Evolutionary conservation across 305 asterid genomes (phyloP).

Genomic region (Striga hermonthica): DNA sequence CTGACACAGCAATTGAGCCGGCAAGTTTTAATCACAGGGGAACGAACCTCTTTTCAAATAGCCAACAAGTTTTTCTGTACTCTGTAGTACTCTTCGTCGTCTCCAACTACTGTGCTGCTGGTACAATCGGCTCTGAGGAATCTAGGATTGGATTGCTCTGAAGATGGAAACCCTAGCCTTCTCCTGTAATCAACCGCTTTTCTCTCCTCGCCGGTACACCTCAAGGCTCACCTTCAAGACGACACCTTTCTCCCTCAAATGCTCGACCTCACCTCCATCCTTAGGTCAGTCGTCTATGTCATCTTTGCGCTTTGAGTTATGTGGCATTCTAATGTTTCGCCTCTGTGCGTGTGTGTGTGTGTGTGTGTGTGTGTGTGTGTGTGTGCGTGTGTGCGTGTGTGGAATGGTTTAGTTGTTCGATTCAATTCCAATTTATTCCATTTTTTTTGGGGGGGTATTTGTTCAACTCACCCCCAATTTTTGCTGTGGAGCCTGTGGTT

Average conservation of each 20-base stretch:
- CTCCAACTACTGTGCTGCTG: not conserved
- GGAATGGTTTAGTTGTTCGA: not conserved
- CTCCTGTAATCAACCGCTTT: conserved; percentile 30
- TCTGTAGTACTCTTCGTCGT: not conserved
- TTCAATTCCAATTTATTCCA: not conserved
- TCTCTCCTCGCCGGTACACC: conserved; percentile 37
- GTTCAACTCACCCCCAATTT: not conserved
- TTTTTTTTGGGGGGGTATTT: not conserved
- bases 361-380: not conserved
- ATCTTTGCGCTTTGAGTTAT: not conserved
- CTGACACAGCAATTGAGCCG: too few species aligned
- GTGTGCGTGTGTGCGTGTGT: not conserved
- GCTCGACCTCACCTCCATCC: conserved; percentile 49
- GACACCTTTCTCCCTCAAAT: conserved; percentile 43
- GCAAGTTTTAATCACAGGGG: too few species aligned
- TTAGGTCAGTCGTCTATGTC: conserved; percentile 35
- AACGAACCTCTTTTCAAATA: too few species aligned
- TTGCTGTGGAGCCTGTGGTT: not conserved
- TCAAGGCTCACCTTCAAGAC: conserved; percentile 33
- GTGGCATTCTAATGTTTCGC: too few species aligned
- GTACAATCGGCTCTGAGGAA: not conserved
- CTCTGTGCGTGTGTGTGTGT: too few species aligned
- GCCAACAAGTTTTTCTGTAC: too few species aligned
- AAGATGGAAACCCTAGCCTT: conserved; percentile 60
- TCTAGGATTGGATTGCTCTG: conserved; percentile 11